Evolutionary conservation across 140 eudicot species (phyloP).

Genomic region (Stevia rebaudiana): DNA sequence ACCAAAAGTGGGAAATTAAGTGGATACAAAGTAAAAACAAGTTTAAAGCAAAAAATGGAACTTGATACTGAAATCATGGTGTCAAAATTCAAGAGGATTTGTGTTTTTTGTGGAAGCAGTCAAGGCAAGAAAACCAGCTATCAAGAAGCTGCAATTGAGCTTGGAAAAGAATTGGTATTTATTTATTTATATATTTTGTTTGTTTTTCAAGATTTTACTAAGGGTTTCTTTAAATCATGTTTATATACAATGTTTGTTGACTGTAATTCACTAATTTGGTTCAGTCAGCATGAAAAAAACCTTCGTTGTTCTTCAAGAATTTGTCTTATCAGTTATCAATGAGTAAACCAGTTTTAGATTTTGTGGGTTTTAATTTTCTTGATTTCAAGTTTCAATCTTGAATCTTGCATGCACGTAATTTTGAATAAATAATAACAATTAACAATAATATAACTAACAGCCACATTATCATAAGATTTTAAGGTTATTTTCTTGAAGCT

Average conservation of each 20-base stretch:
- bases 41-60: conserved; percentile 7
- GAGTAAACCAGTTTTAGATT: not conserved
- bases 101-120: conserved; percentile 67
- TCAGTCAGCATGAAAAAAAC: too few species aligned
- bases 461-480: too few species aligned
- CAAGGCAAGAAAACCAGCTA: conserved; percentile 88
- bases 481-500: not conserved
- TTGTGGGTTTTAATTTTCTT: too few species aligned
- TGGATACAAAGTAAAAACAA: too few species aligned
- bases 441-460: too few species aligned
- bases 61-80: conserved; percentile 6
- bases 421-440: too few species aligned
- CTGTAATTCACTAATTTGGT: too few species aligned
- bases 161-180: conserved; percentile 68
- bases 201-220: conserved; percentile 2
- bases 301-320: not conserved
- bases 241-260: too few species aligned
- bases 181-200: not conserved
- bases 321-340: not conserved
- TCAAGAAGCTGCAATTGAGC: conserved; percentile 94
- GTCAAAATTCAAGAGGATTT: conserved; percentile 16
- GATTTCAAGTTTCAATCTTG: too few species aligned
- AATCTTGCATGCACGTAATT: conserved; percentile 22
- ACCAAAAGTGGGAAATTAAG: too few species aligned
- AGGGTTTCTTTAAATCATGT: not conserved